phyloP scores from a whole-genome alignment of 2,329 filamentous ascomycete genomes.

The Trichoderma sp. region DNA sequence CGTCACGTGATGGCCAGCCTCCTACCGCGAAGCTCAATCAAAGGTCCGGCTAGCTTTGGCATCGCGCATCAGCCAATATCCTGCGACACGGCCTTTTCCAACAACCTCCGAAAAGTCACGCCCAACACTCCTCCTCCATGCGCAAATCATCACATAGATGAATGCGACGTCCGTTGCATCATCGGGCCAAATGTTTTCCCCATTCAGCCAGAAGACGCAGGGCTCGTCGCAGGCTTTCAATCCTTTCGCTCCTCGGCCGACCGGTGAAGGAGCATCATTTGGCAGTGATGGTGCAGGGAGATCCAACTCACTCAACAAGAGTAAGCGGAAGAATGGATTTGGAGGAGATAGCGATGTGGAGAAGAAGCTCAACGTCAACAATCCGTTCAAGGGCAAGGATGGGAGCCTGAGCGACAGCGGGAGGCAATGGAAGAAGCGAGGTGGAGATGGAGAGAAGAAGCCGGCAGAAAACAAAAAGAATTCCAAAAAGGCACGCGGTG shows the following conservation, averaged over 20 bases:
- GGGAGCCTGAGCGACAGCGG: conserved; percentile 18
- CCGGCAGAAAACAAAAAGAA: conserved; percentile 24
- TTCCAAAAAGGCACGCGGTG: conserved; percentile 17
- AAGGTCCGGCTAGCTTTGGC: conserved; percentile 10
- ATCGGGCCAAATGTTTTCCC: conserved; percentile 41
- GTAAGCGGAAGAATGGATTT: conserved; percentile 27
- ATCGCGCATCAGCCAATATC: conserved; percentile 11
- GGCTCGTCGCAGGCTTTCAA: conserved; percentile 36
- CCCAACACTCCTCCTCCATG: conserved; percentile 32
- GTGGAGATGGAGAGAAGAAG: conserved; percentile 27
- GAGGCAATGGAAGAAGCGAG: conserved; percentile 23
- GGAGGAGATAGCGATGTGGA: conserved; percentile 31
- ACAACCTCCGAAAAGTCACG: background rate
- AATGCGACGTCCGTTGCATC: conserved; percentile 43
- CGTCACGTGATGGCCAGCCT: conserved; percentile 19
- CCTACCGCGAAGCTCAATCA: conserved; percentile 19
- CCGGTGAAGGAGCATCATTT: conserved; percentile 31
- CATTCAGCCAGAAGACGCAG: conserved; percentile 37
- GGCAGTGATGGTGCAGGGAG: conserved; percentile 33
- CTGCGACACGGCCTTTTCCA: conserved; percentile 10
- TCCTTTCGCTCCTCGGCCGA: conserved; percentile 35
- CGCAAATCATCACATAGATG: conserved; percentile 34
- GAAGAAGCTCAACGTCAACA: conserved; percentile 27
- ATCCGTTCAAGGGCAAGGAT: conserved; percentile 28
- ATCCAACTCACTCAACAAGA: conserved; percentile 30